These are phyloP conservation scores for Cicer pinnatifidum DNA, from an alignment of 306 rosid genomes.

Conservation along the genomic window DNA sequence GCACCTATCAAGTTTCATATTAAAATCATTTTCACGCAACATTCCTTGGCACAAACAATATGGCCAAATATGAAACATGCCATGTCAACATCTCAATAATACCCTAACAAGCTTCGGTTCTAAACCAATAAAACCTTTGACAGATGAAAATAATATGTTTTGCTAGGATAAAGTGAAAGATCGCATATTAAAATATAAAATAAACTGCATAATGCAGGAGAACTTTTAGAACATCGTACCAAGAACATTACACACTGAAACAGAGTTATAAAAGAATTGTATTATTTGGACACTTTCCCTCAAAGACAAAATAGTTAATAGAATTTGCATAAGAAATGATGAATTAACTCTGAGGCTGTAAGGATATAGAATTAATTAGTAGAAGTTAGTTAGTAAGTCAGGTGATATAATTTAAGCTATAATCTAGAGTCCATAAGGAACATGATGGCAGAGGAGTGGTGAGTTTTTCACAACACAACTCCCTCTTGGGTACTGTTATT, in stretches of 20 bases:
- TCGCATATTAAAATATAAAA: slow-evolving; percentile 24
- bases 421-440: slow-evolving; percentile 24
- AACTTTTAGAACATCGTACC: slow-evolving; percentile 6
- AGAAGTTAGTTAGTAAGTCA: background rate
- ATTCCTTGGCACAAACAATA: slow-evolving; percentile 20
- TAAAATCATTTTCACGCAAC: slow-evolving; percentile 27
- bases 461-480: slow-evolving; percentile 28
- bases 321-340: slow-evolving; percentile 22
- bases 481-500: slow-evolving; percentile 8
- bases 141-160: slow-evolving; percentile 22
- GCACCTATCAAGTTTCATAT: slow-evolving; percentile 73
- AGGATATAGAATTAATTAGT: background rate
- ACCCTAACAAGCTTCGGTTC: slow-evolving; percentile 19
- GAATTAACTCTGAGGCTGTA: slow-evolving; percentile 22
- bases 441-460: slow-evolving; percentile 7
- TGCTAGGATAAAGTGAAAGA: background rate
- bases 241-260: slow-evolving; percentile 35
- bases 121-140: slow-evolving; percentile 30
- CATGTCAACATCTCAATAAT: slow-evolving; percentile 31
- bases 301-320: slow-evolving; percentile 9
- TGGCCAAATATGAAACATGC: slow-evolving; percentile 21
- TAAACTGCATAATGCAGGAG: slow-evolving; percentile 28
- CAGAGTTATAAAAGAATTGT: slow-evolving; percentile 33
- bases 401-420: background rate
- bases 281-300: slow-evolving; percentile 23